Evolutionary conservation across 75 land plant species (phyloP).

Genomic region (Ceratopteris richardii): DNA sequence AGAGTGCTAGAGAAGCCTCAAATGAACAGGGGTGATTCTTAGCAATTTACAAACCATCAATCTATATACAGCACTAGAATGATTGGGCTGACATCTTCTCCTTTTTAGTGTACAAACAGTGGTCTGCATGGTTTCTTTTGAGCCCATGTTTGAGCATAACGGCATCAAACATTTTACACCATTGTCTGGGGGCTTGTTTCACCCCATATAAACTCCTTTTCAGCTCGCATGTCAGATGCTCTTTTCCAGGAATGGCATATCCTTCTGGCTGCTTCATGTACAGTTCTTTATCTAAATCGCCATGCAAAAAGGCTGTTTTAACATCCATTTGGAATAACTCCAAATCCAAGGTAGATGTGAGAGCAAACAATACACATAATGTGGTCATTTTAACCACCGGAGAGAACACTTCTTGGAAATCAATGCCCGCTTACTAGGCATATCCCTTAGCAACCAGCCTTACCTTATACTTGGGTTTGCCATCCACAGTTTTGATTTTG

Average conservation of each 20-base stretch:
- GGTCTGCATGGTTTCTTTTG: too few relatives aligned
- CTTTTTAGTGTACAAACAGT: neutral
- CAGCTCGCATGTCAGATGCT: constrained; percentile 2
- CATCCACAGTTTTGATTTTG: constrained; percentile 4
- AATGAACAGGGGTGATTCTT: too few relatives aligned
- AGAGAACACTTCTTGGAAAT: constrained; percentile 7
- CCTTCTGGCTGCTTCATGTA: neutral
- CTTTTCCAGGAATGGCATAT: neutral
- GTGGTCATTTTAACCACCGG: constrained; percentile 5
- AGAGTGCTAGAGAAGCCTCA: too few relatives aligned
- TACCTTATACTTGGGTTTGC: constrained; percentile 4
- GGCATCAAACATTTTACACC: neutral
- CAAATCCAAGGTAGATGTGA: neutral
- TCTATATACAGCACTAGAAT: neutral
- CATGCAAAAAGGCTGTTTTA: neutral
- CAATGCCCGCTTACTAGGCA: neutral
- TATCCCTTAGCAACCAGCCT: constrained; percentile 14
- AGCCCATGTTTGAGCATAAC: neutral
- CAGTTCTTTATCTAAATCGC: neutral
- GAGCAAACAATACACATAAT: neutral
- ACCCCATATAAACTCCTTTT: neutral
- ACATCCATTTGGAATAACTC: neutral
- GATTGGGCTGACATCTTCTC: neutral
- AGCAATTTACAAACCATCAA: too few relatives aligned
- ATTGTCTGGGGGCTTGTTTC: constrained; percentile 4